Evolutionary conservation across 345 rosid species (phyloP), one percentile per base, ranked within the genome.

Genomic region (Fremontodendron californicum): DNA sequence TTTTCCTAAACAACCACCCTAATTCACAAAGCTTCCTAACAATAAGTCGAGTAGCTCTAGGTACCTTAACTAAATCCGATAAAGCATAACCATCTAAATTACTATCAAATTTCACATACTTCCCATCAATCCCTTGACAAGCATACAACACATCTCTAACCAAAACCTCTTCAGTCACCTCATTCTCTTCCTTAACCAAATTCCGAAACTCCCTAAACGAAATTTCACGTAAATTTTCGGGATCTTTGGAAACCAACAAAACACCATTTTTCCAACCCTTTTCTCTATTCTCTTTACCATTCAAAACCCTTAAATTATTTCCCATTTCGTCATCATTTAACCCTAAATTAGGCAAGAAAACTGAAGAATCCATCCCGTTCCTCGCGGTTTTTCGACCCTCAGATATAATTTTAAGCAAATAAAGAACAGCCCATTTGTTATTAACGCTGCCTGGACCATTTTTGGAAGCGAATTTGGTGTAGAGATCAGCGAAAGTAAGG

Each of bases 1-100:
- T 98, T 81, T 96, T 96, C 81, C 92, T 88, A 79, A 93, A 93
- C 83, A 96, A 78, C 99, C 99, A 96, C 9, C 99, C 98, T 80
- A 96, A 82, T 86, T 96, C 99, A 29, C 97, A 93, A 35, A 96
- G 86, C 90, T 86, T 92, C 88, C 95, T 85, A 18, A 92, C 89
- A 87, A 93, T 86, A 74, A 84, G 75, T 81, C 93, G 87, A 12
- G 93, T 89, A 0, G 90, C 92, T 72, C 97, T 77, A 33, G 97
- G 89, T 35, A 88, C 94, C 88, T 89, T 91, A 77, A 91, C 78
- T 2, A 70, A 72, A 76, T 91, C 97, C 29, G 80, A 62, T 68
- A 96, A 85, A 13, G 82, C 83, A 78, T 92, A 96, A 31, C 97
- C 98, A 52, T 96, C 99, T 9, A 86, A 82, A 39, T 60, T 79